These are phyloP conservation scores for Rhizophora apiculata DNA, from an alignment of 345 rosid species.

Conservation along the genomic window DNA sequence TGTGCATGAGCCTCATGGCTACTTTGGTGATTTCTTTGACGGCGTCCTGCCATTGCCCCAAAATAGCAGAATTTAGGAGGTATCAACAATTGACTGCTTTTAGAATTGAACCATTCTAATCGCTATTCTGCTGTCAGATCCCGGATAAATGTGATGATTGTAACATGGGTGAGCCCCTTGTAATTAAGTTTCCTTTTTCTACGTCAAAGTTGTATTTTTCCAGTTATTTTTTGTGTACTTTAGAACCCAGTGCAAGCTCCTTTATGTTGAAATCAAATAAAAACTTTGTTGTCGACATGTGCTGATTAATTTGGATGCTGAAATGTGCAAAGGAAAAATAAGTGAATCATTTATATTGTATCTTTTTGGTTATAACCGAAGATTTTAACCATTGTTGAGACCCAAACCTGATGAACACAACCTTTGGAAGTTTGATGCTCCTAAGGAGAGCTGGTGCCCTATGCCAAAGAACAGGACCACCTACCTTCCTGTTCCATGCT, in stretches of 20 bases:
- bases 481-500: not conserved
- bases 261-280: conserved; percentile 7
- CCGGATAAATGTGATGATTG: conserved; percentile 19
- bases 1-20: conserved; percentile 98
- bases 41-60: conserved; percentile 75
- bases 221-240: conserved; percentile 19
- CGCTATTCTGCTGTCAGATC: not conserved
- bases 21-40: conserved; percentile 95
- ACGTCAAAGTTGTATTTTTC: not conserved
- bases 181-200: conserved; percentile 17
- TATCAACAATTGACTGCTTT: not conserved
- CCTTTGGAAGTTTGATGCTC: no score
- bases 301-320: no score
- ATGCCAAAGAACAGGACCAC: not conserved
- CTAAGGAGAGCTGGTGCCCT: no score
- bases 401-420: no score
- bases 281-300: no score
- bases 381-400: no score
- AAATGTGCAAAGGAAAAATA: no score
- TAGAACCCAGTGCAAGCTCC: conserved; percentile 2
- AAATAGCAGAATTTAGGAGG: conserved; percentile 61
- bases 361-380: no score
- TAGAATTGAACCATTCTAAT: conserved; percentile 7
- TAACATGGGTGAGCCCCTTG: conserved; percentile 24
- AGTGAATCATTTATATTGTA: no score